phyloP scores from a whole-genome alignment of 2,329 filamentous ascomycete species.

The Mollisia scopiformis region DNA sequence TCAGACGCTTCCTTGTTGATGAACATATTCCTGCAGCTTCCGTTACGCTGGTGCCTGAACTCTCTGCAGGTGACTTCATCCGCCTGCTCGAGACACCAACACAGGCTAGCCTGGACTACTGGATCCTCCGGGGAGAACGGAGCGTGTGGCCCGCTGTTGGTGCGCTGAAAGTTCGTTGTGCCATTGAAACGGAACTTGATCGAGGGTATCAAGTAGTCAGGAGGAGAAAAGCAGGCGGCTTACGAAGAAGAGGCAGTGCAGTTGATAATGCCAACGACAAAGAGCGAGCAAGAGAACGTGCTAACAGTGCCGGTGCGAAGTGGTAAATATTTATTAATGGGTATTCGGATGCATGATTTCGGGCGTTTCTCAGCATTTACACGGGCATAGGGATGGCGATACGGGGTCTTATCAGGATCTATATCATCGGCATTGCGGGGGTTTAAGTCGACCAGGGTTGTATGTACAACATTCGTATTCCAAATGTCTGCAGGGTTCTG shows the following conservation, averaged over 20 bases:
- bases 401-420: not conserved
- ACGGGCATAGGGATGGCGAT: not conserved
- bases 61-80: slow-evolving; percentile 73
- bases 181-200: slow-evolving; percentile 86
- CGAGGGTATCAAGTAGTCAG: slow-evolving; percentile 80
- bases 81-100: slow-evolving; percentile 84
- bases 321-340: not conserved
- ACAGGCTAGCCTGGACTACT: slow-evolving; percentile 74
- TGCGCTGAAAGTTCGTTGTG: slow-evolving; percentile 79
- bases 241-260: slow-evolving; percentile 36
- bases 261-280: slow-evolving; percentile 32
- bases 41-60: slow-evolving; percentile 80
- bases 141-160: slow-evolving; percentile 91
- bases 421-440: not conserved
- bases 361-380: slow-evolving; percentile 5
- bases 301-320: slow-evolving; percentile 30
- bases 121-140: slow-evolving; percentile 82
- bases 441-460: not conserved
- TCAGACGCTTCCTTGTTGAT: slow-evolving; percentile 79
- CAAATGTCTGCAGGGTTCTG: not conserved
- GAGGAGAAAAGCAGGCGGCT: slow-evolving; percentile 45
- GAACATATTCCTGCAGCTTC: slow-evolving; percentile 79
- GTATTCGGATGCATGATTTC: slow-evolving; percentile 6
- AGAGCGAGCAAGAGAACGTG: slow-evolving; percentile 30
- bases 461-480: not conserved